Evolutionary conservation across 2,329 filamentous ascomycete genomes (phyloP).

Genomic region (Venturia carpophila): DNA sequence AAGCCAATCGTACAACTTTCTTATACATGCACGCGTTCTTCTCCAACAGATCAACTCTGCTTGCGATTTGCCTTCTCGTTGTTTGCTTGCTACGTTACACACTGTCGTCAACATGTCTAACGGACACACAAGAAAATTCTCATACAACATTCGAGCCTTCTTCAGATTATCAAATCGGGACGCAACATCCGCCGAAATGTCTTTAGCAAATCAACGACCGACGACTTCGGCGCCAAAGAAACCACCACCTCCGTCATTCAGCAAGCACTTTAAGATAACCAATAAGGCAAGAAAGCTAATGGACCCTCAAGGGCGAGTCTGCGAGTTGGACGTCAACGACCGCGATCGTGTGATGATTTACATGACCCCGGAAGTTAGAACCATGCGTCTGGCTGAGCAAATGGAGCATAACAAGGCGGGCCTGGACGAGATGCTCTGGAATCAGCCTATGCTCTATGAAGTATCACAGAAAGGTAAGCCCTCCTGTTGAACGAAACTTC

Average conservation of each 20-base stretch:
- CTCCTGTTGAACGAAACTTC: background rate
- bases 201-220: background rate
- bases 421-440: conserved; percentile 5
- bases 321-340: conserved; percentile 8
- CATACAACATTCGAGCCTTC: background rate
- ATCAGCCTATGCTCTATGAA: background rate
- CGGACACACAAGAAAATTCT: background rate
- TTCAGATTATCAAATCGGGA: background rate
- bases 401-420: conserved; percentile 1
- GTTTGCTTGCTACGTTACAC: background rate
- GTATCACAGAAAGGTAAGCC: conserved; percentile 1
- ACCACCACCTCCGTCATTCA: conserved; percentile 4
- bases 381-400: background rate
- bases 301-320: conserved; percentile 8
- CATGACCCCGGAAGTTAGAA: background rate
- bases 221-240: background rate
- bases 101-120: background rate
- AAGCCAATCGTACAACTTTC: background rate
- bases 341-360: conserved; percentile 2
- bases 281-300: conserved; percentile 13
- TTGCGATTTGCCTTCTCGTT: background rate
- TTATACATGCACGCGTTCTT: background rate
- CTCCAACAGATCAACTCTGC: background rate
- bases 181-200: background rate
- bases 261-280: conserved; percentile 16